phyloP scores from a whole-genome alignment of 2,329 filamentous ascomycete species.

The Sodiomyces alkalinus region DNA sequence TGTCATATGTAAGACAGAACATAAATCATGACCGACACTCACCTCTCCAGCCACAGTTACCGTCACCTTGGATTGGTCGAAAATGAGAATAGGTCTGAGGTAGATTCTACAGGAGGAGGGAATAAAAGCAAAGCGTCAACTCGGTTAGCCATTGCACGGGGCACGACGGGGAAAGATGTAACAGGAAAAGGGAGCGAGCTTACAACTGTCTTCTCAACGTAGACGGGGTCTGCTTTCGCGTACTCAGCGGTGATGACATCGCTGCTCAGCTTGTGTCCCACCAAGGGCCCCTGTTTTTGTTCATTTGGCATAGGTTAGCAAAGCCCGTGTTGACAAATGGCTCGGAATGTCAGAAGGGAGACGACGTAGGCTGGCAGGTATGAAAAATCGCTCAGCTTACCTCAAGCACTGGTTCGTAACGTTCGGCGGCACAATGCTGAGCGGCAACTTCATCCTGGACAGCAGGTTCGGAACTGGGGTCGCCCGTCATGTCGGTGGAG shows the following conservation, averaged over 20 bases:
- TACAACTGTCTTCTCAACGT: slow-evolving; percentile 77
- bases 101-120: slow-evolving; percentile 41
- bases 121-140: background rate
- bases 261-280: slow-evolving; percentile 65
- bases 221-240: slow-evolving; percentile 71
- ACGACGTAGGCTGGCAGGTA: background rate
- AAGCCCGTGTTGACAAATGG: background rate
- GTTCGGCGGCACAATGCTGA: slow-evolving; percentile 44
- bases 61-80: slow-evolving; percentile 77
- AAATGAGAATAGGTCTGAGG: slow-evolving; percentile 77
- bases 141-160: background rate
- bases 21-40: slow-evolving; percentile 25
- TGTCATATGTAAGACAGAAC: too few relatives aligned
- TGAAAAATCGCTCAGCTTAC: slow-evolving; percentile 21
- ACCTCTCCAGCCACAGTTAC: slow-evolving; percentile 98
- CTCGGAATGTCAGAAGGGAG: too few relatives aligned
- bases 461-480: slow-evolving; percentile 12
- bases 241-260: slow-evolving; percentile 71
- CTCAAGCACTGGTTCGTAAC: slow-evolving; percentile 41
- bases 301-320: too few relatives aligned
- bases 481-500: slow-evolving; percentile 19
- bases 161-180: too few relatives aligned
- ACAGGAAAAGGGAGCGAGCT: too few relatives aligned
- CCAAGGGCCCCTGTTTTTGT: slow-evolving; percentile 56
- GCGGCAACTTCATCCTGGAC: slow-evolving; percentile 31